Base-by-base conservation (phyloP, 148 eudicot species). In the Chenopodium berlandieri region DNA sequence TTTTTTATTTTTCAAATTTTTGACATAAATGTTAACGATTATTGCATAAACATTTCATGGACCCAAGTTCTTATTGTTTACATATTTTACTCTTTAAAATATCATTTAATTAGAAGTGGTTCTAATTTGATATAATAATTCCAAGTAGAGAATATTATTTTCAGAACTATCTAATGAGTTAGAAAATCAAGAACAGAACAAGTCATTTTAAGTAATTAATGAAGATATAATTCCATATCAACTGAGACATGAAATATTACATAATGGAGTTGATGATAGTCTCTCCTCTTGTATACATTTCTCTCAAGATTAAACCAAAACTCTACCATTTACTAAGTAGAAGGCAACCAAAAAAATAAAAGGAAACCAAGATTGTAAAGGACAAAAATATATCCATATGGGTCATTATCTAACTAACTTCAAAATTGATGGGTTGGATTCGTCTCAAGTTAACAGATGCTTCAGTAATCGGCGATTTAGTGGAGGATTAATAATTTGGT, bases 261-360 rank as follows among this genome's bases (percentile, higher is more conserved):
- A 73, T 46, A 20, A 46, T n/a, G 31, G 75, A 73, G 75, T 46
- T 58, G 19, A 73, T 47, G 47, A 73, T 9, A 47, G 47, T 8
- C 44, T 31, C 67, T 56, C 66, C 48, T 73, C 9, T 22, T 27
- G 67, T 77, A 64, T 40, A 77, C 79, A 63, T 64, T 23, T 62
- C 79, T 34, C 71, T 71, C 71, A 77, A 77, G 8, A 34, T 17
- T 77, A 31, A 77, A 40, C 47, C 19, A 60, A 20, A 76, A 17
- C 23, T 31, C 68, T 48, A 75, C 11, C 11, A 30, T 52, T 1
- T 14, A 76, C 4, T 4, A 63, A 17, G 37, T 67, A 25, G 14
- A 23, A 66, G 70, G 70, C 14, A 66, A 71, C 4, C 12, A 60
- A 58, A 76, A 44, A 64, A 25, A 16, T n/a, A 11, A 14, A 3